Percentiles rank a stretch among this genome's conserved stretches.
These are phyloP conservation scores for Collybia sordida DNA, from an alignment of 768 basidiomycete species.

Conservation along the genomic window DNA sequence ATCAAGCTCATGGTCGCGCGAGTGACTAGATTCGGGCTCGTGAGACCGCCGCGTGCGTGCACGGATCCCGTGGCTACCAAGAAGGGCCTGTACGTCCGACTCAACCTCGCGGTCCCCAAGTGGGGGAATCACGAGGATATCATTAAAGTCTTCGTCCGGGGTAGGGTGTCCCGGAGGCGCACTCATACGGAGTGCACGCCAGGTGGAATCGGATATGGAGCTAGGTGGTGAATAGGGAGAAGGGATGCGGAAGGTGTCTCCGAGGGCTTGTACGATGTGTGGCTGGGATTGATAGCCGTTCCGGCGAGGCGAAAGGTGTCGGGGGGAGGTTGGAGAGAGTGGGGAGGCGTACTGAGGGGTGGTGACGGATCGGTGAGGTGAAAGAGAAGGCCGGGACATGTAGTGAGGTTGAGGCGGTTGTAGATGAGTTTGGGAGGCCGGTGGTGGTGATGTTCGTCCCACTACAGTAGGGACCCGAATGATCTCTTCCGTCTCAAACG, in stretches of 20 bases:
- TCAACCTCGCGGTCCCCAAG: constrained; percentile 56
- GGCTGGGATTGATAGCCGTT: constrained; percentile 14
- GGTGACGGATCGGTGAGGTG: neutral
- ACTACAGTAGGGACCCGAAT: constrained; percentile 52
- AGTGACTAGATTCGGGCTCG: neutral
- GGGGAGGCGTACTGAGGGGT: constrained; percentile 5
- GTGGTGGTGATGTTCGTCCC: constrained; percentile 10
- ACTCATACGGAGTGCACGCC: constrained; percentile 34
- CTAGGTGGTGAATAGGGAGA: constrained; percentile 40
- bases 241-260: constrained; percentile 59
- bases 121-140: constrained; percentile 54
- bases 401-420: neutral
- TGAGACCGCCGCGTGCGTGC: constrained; percentile 21
- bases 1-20: constrained; percentile 10
- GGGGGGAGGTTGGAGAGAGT: neutral
- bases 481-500: constrained; percentile 77
- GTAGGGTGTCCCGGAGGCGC: constrained; percentile 5
- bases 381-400: constrained; percentile 6
- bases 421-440: constrained; percentile 7
- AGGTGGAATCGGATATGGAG: constrained; percentile 45
- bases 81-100: constrained; percentile 54
- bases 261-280: constrained; percentile 47
- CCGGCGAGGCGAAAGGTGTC: constrained; percentile 1
- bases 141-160: constrained; percentile 35
- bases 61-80: constrained; percentile 48